These are phyloP conservation scores for Lachancea cidri DNA, from an alignment of 805 yeast genomes.

Conservation along the genomic window DNA sequence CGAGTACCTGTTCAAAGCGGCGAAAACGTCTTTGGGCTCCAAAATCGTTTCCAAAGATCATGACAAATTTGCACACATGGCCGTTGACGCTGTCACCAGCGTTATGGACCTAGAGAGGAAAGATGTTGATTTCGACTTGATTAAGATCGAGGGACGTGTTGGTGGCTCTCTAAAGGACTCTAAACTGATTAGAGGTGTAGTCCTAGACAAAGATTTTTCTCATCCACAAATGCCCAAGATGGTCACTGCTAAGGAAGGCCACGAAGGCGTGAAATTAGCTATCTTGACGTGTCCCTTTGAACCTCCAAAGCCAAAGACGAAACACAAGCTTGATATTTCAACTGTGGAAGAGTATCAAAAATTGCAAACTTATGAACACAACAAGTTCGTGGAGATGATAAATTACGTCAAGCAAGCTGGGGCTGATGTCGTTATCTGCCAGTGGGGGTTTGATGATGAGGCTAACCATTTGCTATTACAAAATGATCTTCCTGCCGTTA, in stretches of 20 bases:
- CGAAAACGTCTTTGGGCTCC: conserved; percentile 90
- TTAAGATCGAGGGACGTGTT: conserved; percentile 90
- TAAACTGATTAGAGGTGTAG: conserved; percentile 79
- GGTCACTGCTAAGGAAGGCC: conserved; percentile 37
- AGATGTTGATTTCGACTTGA: conserved; percentile 95
- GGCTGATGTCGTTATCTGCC: conserved; percentile 95
- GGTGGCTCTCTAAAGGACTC: conserved; percentile 93
- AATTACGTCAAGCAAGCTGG: conserved; percentile 79
- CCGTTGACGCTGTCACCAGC: conserved; percentile 89
- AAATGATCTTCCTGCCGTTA: conserved; percentile 87
- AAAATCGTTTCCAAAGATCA: conserved; percentile 93
- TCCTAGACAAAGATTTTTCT: conserved; percentile 92
- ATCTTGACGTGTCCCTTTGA: conserved; percentile 98
- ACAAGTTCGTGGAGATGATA: conserved; percentile 88
- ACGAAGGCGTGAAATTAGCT: conserved; percentile 69
- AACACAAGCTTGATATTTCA: conserved; percentile 90
- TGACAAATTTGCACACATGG: conserved; percentile 92
- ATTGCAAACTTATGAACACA: conserved; percentile 87
- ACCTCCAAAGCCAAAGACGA: conserved; percentile 99
- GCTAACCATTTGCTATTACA: conserved; percentile 89
- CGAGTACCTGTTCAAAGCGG: conserved; percentile 74
- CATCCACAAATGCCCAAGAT: conserved; percentile 97
- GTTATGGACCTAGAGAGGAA: conserved; percentile 90
- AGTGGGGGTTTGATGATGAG: conserved; percentile 99
- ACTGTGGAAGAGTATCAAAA: conserved; percentile 91